Base-by-base conservation (phyloP, 306 rosid species). In the Biancaea sappan region DNA sequence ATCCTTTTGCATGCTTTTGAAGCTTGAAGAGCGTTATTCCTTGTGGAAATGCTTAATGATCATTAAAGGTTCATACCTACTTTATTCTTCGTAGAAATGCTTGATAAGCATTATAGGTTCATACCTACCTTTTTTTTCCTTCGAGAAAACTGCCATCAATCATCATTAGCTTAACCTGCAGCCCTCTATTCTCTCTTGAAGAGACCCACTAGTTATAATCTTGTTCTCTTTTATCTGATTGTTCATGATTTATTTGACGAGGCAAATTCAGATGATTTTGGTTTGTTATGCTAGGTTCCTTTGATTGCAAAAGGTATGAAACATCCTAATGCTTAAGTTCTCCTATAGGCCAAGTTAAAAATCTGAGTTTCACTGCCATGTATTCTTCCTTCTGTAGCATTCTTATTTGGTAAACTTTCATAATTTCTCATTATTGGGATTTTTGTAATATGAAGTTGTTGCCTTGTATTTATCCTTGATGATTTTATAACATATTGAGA, bases 321-420 rank as follows among this genome's bases (percentile, higher is more conserved):
- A 54, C 25, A 59, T 53, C 3, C 4, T 43, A 44, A 2, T 66
- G 58, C 68, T 29, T 44, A 28, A 44, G 16, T 21, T 43, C 34
- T 66, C 59, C 18, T 52, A 12, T 25, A 75, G 66, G 24, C 56
- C 56, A 66, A 66, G 65, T 13, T n/a, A 14, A 24, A 74, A 29
- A 24, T 3, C 9, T 26, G 40, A 54, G 57, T 58, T 65, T 66
- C 32, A 52, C n/a, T n/a, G n/a, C n/a, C n/a, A n/a, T n/a, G n/a
- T n/a, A n/a, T n/a, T n/a, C n/a, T n/a, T n/a, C n/a, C n/a, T n/a
- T n/a, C n/a, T n/a, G n/a, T n/a, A n/a, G n/a, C n/a, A n/a, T n/a
- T n/a, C n/a, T n/a, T n/a, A n/a, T n/a, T n/a, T n/a, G n/a, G n/a
- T n/a, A n/a, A n/a, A n/a, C n/a, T n/a, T n/a, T n/a, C n/a, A n/a